These are phyloP conservation scores for Senna tora DNA, from an alignment of 306 rosid genomes.

Conservation along the genomic window DNA sequence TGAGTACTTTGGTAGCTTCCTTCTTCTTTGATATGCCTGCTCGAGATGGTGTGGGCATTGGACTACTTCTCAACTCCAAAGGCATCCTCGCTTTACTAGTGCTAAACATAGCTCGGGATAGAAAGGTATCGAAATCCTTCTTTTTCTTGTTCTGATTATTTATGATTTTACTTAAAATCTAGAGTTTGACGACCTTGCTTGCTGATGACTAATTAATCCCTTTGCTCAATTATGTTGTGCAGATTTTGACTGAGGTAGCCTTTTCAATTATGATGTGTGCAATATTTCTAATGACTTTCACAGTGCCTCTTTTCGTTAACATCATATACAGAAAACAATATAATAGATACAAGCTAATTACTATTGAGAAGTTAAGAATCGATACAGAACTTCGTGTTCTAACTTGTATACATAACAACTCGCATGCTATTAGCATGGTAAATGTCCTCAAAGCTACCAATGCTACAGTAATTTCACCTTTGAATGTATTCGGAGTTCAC, in stretches of 20 bases:
- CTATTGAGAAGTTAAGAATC: conserved; percentile 36
- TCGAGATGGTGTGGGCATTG: conserved; percentile 47
- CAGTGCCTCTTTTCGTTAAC: conserved; percentile 35
- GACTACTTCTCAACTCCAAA: conserved; percentile 52
- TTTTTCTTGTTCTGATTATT: too few species aligned
- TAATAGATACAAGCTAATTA: conserved; percentile 34
- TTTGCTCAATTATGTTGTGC: neutral
- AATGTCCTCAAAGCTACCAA: conserved; percentile 42
- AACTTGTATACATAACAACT: conserved; percentile 44
- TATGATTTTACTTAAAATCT: too few species aligned
- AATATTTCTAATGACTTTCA: conserved; percentile 36
- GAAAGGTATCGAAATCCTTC: too few species aligned
- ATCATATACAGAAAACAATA: conserved; percentile 41
- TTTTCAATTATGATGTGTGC: conserved; percentile 25
- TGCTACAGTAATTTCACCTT: conserved; percentile 16
- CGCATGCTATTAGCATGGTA: conserved; percentile 39
- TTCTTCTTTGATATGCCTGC: conserved; percentile 29
- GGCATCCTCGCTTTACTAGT: conserved; percentile 45
- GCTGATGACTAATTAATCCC: too few species aligned
- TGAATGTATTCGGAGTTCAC: conserved; percentile 40
- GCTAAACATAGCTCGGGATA: conserved; percentile 44
- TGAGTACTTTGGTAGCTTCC: conserved; percentile 37
- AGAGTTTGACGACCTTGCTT: too few species aligned
- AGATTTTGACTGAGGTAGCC: conserved; percentile 44
- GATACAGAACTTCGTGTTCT: conserved; percentile 41